Base-by-base conservation (phyloP, 1,284 basidiomycete genomes). In the Flammula alnicola region DNA sequence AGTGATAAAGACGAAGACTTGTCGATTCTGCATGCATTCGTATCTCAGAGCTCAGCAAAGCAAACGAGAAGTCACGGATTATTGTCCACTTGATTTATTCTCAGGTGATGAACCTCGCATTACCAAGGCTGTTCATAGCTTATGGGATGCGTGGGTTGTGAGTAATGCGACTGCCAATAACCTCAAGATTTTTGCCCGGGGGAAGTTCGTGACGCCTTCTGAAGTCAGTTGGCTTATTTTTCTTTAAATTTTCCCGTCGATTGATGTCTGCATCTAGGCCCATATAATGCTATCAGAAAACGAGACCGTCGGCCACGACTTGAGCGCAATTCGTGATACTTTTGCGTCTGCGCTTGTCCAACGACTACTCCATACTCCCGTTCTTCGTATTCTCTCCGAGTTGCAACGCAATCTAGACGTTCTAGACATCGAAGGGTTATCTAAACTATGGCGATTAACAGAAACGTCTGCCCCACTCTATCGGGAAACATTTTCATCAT, bases 11-110 rank as follows among this genome's bases (percentile, higher is more conserved):
- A 76, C 76, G 4, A 71, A 69, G 22, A 85, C 86, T 25, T 95
- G 93, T 72, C 80, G 94, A 55, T 95, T 91, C 67, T 93, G 92
- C 65, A 88, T 96, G 84, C 92, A 96, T 67, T 75, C 82, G n/a
- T 76, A 82, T 57, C 65, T 86, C 58, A 76, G 74, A 58, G 66
- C 64, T n/a, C 57, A 56, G 31, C 61, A 71, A 43, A 76, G 74
- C 14, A 68, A 74, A 23, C 59, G 58, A 33, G 69, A 72, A n/a
- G 63, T 75, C n/a, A 63, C 68, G 5, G 73, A 72, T 1, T 97
- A 91, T 67, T 94, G 93, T 64, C 94, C 94, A 1, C 71, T 97
- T 41, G 94, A 97, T 69, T 73, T 97, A 19, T 97, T 84, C 68
- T 94, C 93, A 11, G 74, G 75, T 2, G 78, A 91, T 9, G 65